These are phyloP conservation scores for Cyberlindnera maclurae DNA, from an alignment of 805 yeast genomes.

Conservation along the genomic window DNA sequence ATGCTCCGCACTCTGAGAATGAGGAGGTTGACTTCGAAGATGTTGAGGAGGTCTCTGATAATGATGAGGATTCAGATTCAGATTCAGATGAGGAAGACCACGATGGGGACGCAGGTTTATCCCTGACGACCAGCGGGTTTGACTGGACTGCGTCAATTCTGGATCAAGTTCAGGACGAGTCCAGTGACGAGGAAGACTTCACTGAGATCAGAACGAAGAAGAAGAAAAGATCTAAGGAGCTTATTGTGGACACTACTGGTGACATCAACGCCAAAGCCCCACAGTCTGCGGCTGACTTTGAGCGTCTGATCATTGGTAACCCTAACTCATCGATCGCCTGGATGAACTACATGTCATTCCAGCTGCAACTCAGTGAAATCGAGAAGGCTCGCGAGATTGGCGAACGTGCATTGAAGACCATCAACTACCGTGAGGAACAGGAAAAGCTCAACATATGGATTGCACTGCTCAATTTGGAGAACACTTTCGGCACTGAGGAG, in stretches of 20 bases:
- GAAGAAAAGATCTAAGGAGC: slow-evolving; percentile 33
- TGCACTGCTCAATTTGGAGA: slow-evolving; percentile 89
- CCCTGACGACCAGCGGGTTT: slow-evolving; percentile 73
- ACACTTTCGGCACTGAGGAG: slow-evolving; percentile 84
- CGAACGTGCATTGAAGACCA: slow-evolving; percentile 85
- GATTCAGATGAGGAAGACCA: slow-evolving; percentile 26
- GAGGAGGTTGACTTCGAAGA: slow-evolving; percentile 11
- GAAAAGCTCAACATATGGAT: slow-evolving; percentile 95
- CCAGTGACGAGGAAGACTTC: slow-evolving; percentile 43
- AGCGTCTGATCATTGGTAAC: slow-evolving; percentile 82
- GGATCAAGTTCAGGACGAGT: slow-evolving; percentile 65
- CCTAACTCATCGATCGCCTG: slow-evolving; percentile 91
- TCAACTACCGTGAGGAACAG: slow-evolving; percentile 83
- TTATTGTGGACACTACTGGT: slow-evolving; percentile 74
- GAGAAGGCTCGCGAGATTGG: slow-evolving; percentile 94
- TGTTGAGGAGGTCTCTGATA: slow-evolving; percentile 9
- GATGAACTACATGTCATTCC: slow-evolving; percentile 99
- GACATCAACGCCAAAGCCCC: slow-evolving; percentile 82
- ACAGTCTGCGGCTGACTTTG: slow-evolving; percentile 87
- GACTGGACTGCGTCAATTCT: slow-evolving; percentile 93
- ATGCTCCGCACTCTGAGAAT: slow-evolving; percentile 4
- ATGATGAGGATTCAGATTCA: slow-evolving; percentile 7
- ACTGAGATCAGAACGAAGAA: slow-evolving; percentile 38
- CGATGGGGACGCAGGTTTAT: slow-evolving; percentile 34
- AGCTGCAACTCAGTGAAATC: slow-evolving; percentile 85